Evolutionary conservation across 495 filamentous ascomycete species (phyloP).

Genomic region (Tuber borchii): DNA sequence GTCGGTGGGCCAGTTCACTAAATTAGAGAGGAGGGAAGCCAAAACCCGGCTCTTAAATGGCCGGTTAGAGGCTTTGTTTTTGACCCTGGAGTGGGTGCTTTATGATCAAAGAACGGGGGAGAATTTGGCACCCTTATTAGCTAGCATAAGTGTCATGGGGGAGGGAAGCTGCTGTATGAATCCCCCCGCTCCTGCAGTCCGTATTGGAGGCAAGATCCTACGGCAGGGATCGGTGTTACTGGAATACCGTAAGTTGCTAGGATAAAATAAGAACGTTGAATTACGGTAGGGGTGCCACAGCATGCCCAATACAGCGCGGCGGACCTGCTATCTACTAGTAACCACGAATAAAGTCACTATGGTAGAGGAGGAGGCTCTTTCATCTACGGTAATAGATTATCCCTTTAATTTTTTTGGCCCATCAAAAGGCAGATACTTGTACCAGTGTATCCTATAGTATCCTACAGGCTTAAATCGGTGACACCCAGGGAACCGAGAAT

Average conservation of each 20-base stretch:
- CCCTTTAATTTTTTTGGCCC: background rate
- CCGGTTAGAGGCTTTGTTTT: background rate
- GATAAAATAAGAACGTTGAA: too few relatives aligned
- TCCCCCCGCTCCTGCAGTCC: background rate
- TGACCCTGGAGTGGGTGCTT: background rate
- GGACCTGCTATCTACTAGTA: background rate
- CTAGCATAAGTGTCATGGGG: background rate
- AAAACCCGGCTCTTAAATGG: constrained; percentile 2
- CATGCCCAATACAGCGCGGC: background rate
- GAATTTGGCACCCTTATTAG: background rate
- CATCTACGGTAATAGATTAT: too few relatives aligned
- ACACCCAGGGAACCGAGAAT: background rate
- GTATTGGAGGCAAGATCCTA: background rate
- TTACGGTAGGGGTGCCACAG: background rate
- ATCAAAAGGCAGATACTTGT: background rate
- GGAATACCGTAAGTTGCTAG: too few relatives aligned
- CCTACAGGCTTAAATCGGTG: background rate
- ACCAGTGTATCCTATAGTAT: background rate
- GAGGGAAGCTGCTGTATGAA: background rate
- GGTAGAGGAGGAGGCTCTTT: background rate
- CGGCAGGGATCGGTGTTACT: too few relatives aligned
- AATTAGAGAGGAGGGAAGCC: background rate
- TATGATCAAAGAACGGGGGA: background rate
- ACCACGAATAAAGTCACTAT: background rate
- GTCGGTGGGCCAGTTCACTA: background rate